These are phyloP conservation scores for Amanita pseudoporphyria DNA, from an alignment of 768 basidiomycete species.

Conservation along the genomic window DNA sequence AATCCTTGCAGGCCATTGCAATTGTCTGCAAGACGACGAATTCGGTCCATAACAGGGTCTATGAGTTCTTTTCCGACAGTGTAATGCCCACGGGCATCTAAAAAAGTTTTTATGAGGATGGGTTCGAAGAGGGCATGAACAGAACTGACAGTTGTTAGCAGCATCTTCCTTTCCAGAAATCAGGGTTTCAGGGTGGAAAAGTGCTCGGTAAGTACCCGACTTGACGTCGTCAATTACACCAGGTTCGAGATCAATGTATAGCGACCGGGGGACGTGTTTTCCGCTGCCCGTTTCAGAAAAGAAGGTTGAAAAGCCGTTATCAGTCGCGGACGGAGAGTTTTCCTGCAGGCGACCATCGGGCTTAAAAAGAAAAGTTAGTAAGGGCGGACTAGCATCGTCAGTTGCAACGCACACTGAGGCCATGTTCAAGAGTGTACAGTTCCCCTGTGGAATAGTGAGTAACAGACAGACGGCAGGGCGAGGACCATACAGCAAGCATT, in stretches of 20 bases:
- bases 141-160: conserved; percentile 90
- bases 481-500: conserved; percentile 86
- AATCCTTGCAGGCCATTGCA: conserved; percentile 96
- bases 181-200: conserved; percentile 97
- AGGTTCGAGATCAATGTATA: conserved; percentile 94
- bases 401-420: conserved; percentile 66
- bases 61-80: conserved; percentile 98
- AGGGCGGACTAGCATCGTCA: conserved; percentile 1
- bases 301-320: conserved; percentile 94
- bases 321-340: conserved; percentile 54
- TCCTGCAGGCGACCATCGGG: conserved; percentile 85
- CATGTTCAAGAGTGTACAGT: conserved; percentile 97
- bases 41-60: conserved; percentile 91
- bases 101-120: conserved; percentile 11
- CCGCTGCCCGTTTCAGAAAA: conserved; percentile 93
- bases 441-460: conserved; percentile 55
- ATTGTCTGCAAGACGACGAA: conserved; percentile 92
- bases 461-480: conserved; percentile 9
- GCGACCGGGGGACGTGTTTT: conserved; percentile 92
- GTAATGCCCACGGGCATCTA: conserved; percentile 97
- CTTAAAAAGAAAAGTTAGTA: conserved; percentile 31
- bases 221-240: conserved; percentile 95
- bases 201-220: conserved; percentile 80
- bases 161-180: conserved; percentile 98
- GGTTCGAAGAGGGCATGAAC: conserved; percentile 8